Conservation (phyloP, 2,329 filamentous ascomycete species). For the Aureobasidium namibiae region DNA sequence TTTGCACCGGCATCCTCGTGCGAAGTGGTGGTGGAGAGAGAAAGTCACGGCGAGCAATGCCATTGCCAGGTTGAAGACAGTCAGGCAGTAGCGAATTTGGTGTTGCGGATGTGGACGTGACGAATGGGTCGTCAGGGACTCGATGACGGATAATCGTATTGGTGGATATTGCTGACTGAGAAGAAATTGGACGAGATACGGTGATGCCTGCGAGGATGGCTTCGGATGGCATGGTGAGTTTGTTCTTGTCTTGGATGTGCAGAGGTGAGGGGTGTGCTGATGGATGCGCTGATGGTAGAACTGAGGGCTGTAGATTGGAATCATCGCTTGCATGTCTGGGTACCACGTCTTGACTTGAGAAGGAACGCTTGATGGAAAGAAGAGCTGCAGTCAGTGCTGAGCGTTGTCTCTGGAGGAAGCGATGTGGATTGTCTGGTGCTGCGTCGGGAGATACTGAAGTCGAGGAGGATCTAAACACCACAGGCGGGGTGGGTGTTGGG, state of each 20-base stretch:
- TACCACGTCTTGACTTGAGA: neutral
- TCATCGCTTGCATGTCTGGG: neutral
- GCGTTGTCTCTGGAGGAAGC: slow-evolving; percentile 5
- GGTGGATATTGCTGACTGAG: neutral
- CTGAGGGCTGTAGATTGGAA: neutral
- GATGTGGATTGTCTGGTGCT: neutral
- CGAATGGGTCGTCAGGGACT: neutral
- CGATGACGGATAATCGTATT: neutral
- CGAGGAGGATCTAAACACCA: neutral
- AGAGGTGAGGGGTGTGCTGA: neutral
- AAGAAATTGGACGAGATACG: neutral
- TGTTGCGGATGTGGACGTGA: neutral
- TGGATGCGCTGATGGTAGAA: neutral
- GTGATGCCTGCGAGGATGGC: neutral
- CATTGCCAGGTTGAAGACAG: neutral
- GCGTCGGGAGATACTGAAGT: slow-evolving; percentile 13
- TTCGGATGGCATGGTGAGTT: slow-evolving; percentile 6
- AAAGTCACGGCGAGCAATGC: neutral
- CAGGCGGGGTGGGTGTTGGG: slow-evolving; percentile 5
- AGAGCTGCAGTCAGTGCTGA: neutral
- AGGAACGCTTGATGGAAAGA: neutral
- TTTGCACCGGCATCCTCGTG: neutral
- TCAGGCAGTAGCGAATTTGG: neutral
- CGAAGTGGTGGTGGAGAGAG: neutral
- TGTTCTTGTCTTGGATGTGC: neutral